Percentiles rank a stretch among this genome's conserved stretches.
These are phyloP conservation scores for Smallanthus sonchifolius DNA, from an alignment of 129 eudicot species.

Conservation along the genomic window DNA sequence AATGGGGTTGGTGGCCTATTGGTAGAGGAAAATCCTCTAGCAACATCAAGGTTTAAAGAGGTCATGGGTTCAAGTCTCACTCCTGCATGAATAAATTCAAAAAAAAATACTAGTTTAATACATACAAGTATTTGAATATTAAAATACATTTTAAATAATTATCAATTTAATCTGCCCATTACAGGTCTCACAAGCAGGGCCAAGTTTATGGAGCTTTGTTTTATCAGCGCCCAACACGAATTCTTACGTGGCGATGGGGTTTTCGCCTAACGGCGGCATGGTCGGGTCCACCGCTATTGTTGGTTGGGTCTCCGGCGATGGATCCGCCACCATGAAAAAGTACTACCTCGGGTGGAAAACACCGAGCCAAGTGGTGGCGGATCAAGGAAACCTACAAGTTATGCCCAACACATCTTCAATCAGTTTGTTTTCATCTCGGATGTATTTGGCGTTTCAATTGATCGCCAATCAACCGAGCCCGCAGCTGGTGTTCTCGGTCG, in stretches of 20 bases:
- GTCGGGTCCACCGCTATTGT: constrained; percentile 79
- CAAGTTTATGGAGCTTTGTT: constrained; percentile 69
- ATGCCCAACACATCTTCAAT: constrained; percentile 36
- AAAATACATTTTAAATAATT: too few relatives aligned
- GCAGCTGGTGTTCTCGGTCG: constrained; percentile 53
- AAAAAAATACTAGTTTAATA: too few relatives aligned
- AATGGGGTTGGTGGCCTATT: too few relatives aligned
- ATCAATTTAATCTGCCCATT: background rate
- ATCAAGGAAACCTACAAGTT: constrained; percentile 51
- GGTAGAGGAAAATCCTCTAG: too few relatives aligned
- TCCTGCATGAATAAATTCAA: too few relatives aligned
- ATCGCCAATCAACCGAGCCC: constrained; percentile 34
- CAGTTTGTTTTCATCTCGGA: constrained; percentile 24
- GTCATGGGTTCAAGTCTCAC: too few relatives aligned
- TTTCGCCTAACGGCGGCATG: constrained; percentile 77
- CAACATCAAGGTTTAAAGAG: too few relatives aligned
- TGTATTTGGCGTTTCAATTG: constrained; percentile 63
- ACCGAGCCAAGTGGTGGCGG: constrained; percentile 40
- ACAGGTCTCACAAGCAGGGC: constrained; percentile 58
- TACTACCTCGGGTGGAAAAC: constrained; percentile 53
- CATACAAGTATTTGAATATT: too few relatives aligned
- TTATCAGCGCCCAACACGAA: constrained; percentile 74
- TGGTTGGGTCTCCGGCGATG: constrained; percentile 54
- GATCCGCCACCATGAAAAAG: constrained; percentile 31
- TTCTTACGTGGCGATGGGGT: constrained; percentile 66